phyloP scores from a whole-genome alignment of 2,329 filamentous ascomycete species.

The Arthrobotrys conoides region DNA sequence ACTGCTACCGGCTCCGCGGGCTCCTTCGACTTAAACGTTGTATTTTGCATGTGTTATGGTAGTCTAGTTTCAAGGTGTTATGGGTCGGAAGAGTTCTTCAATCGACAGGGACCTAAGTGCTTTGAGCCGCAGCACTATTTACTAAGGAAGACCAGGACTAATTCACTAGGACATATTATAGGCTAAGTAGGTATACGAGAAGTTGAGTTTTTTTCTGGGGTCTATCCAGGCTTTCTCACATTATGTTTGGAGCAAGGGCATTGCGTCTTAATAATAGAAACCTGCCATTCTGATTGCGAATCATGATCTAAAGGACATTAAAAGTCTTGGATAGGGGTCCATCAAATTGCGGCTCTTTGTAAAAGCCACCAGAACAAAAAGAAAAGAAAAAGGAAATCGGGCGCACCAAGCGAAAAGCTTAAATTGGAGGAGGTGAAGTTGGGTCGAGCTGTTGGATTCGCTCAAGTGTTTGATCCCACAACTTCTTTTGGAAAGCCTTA shows the following conservation, averaged over 20 bases:
- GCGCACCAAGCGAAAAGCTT: conserved; percentile 4
- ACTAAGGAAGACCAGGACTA: not conserved
- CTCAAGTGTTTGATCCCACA: conserved; percentile 63
- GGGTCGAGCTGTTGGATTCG: conserved; percentile 20
- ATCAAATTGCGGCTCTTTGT: conserved; percentile 7
- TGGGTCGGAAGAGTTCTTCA: not conserved
- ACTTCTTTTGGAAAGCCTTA: conserved; percentile 61
- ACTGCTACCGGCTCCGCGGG: not conserved
- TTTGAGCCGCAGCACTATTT: not conserved
- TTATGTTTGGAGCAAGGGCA: not conserved
- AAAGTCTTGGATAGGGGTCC: conserved; percentile 12
- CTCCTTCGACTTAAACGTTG: not conserved
- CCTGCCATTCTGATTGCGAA: conserved; percentile 22
- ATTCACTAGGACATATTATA: not conserved
- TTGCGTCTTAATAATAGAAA: conserved; percentile 12
- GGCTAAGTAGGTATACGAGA: conserved; percentile 21
- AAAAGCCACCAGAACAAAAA: conserved; percentile 1
- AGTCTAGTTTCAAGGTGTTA: too few species aligned
- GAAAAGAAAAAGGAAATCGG: not conserved
- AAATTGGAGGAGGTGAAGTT: conserved; percentile 20
- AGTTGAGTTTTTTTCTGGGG: conserved; percentile 3
- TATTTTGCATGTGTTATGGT: not conserved
- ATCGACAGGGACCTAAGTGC: not conserved
- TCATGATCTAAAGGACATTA: conserved; percentile 26
- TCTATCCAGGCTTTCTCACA: not conserved